Conservation (phyloP, 2,329 filamentous ascomycete species). For the Diplodia mutila region DNA sequence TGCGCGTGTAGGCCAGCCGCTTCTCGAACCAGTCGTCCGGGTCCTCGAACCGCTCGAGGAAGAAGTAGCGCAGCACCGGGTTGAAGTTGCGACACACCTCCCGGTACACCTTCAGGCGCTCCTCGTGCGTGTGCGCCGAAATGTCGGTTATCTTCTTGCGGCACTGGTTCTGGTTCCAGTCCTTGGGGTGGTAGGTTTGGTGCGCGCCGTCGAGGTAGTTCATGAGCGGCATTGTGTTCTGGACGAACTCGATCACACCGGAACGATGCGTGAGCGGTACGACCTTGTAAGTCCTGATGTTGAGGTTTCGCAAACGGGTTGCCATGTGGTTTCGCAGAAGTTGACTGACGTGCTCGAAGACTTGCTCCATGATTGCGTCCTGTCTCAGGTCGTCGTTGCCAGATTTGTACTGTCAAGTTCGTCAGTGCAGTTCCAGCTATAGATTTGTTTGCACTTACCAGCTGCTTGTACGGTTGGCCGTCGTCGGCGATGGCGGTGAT, state of each 20-base stretch:
- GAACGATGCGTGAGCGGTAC: slow-evolving; percentile 82
- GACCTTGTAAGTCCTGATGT: slow-evolving; percentile 96
- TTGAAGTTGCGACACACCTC: slow-evolving; percentile 81
- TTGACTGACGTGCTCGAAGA: slow-evolving; percentile 93
- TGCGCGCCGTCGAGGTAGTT: slow-evolving; percentile 93
- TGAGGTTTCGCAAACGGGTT: slow-evolving; percentile 84
- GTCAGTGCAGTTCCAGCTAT: slow-evolving; percentile 25
- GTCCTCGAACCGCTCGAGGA: slow-evolving; percentile 90
- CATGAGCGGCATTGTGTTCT: slow-evolving; percentile 87
- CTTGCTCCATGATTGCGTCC: slow-evolving; percentile 99
- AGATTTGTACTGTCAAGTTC: slow-evolving; percentile 70
- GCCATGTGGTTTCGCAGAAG: slow-evolving; percentile 83
- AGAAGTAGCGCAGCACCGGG: slow-evolving; percentile 95
- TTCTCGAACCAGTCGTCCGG: slow-evolving; percentile 95
- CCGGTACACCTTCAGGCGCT: slow-evolving; percentile 74
- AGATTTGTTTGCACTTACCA: slow-evolving; percentile 57
- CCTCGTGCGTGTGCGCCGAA: slow-evolving; percentile 69
- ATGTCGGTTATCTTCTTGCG: slow-evolving; percentile 78
- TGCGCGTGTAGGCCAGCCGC: slow-evolving; percentile 87
- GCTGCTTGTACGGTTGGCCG: slow-evolving; percentile 80
- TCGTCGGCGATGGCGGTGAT: slow-evolving; percentile 79
- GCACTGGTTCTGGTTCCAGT: slow-evolving; percentile 75
- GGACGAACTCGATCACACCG: slow-evolving; percentile 96
- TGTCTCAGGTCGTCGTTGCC: slow-evolving; percentile 95
- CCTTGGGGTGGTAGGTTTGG: slow-evolving; percentile 80